Conservation (phyloP, 805 yeast species). For the Saturnispora gosingensis region DNA sequence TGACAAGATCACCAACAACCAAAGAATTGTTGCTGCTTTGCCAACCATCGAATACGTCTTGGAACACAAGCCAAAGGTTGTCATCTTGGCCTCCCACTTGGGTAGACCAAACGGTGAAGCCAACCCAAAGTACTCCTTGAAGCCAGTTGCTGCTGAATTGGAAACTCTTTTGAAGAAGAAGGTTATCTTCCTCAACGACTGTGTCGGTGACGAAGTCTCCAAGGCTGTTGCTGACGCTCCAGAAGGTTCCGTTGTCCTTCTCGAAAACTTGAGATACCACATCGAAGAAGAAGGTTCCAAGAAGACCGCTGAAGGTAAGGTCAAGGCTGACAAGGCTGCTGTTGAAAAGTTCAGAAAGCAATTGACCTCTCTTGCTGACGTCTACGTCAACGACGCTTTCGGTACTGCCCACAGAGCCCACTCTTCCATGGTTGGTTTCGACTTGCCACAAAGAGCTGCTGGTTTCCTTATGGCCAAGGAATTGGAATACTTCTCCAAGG, state of each 20-base stretch:
- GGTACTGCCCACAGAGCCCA: slow-evolving; percentile 99
- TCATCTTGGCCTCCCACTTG: slow-evolving; percentile 91
- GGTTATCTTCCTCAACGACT: slow-evolving; percentile 79
- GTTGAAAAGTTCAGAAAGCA: slow-evolving; percentile 84
- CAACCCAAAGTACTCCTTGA: slow-evolving; percentile 77
- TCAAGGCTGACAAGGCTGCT: slow-evolving; percentile 79
- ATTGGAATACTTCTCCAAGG: slow-evolving; percentile 94
- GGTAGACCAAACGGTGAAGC: slow-evolving; percentile 99
- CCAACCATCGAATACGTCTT: slow-evolving; percentile 96
- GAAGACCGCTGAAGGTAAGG: slow-evolving; percentile 79
- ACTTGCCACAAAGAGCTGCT: slow-evolving; percentile 91
- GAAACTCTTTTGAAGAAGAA: slow-evolving; percentile 61
- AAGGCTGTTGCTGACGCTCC: slow-evolving; percentile 62
- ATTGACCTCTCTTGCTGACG: slow-evolving; percentile 90
- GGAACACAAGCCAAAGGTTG: slow-evolving; percentile 84
- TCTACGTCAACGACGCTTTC: slow-evolving; percentile 95
- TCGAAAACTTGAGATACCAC: slow-evolving; percentile 98
- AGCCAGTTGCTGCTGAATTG: slow-evolving; percentile 90
- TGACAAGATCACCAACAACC: slow-evolving; percentile 95
- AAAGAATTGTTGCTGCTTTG: slow-evolving; percentile 97
- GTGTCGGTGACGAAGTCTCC: slow-evolving; percentile 90
- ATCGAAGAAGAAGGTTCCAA: slow-evolving; percentile 93
- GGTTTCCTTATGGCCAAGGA: slow-evolving; percentile 99
- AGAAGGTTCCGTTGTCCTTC: slow-evolving; percentile 75
- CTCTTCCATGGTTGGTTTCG: slow-evolving; percentile 98